Conservation (phyloP, 1,139 yeast genomes). For the Wickerhamomyces sp. region DNA sequence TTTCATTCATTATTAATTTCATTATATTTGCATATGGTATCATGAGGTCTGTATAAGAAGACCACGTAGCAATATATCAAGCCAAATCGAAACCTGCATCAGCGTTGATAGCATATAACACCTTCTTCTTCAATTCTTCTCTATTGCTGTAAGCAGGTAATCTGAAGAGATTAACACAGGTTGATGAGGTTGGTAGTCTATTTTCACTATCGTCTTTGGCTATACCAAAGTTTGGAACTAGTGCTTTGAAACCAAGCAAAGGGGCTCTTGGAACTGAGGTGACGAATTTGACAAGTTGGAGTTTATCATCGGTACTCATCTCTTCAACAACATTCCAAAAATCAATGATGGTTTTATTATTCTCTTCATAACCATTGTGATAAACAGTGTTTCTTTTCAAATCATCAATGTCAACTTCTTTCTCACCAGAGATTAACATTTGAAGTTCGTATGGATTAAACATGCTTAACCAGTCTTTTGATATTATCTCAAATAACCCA, state of each 20-base stretch:
- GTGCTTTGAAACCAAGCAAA: slow-evolving; percentile 70
- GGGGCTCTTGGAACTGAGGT: slow-evolving; percentile 94
- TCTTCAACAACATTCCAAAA: slow-evolving; percentile 80
- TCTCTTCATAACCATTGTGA: slow-evolving; percentile 61
- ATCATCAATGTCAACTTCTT: slow-evolving; percentile 65
- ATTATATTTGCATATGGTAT: neutral
- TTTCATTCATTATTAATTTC: slow-evolving; percentile 2
- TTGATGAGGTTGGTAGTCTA: slow-evolving; percentile 85
- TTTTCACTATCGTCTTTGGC: slow-evolving; percentile 45
- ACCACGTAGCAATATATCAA: slow-evolving; percentile 19
- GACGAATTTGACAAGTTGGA: slow-evolving; percentile 72
- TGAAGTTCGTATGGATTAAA: slow-evolving; percentile 83
- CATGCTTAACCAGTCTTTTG: slow-evolving; percentile 74
- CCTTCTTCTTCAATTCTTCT: slow-evolving; percentile 49
- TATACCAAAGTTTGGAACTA: slow-evolving; percentile 79
- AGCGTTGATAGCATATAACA: slow-evolving; percentile 71
- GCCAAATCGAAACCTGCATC: slow-evolving; percentile 87
- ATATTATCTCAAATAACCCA: slow-evolving; percentile 67
- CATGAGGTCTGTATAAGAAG: neutral
- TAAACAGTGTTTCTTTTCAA: slow-evolving; percentile 57
- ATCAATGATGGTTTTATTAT: slow-evolving; percentile 49
- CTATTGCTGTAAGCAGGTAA: slow-evolving; percentile 77
- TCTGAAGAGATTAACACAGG: slow-evolving; percentile 84
- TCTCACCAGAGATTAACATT: slow-evolving; percentile 71
- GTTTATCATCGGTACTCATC: slow-evolving; percentile 54